These are phyloP conservation scores for Cairneyella variabilis DNA, from an alignment of 495 filamentous ascomycete genomes.

Conservation along the genomic window DNA sequence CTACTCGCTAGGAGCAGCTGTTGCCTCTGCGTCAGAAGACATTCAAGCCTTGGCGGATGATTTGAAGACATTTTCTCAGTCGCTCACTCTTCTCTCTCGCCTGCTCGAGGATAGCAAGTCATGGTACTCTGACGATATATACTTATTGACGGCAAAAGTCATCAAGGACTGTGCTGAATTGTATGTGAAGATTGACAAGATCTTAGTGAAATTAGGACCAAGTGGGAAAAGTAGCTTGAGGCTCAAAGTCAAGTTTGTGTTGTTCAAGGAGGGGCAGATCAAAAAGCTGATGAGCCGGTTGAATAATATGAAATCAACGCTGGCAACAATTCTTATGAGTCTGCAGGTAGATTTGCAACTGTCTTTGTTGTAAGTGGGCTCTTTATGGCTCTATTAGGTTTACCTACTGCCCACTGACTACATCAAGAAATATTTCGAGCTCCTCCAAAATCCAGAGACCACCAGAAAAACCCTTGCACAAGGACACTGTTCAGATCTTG, in stretches of 20 bases:
- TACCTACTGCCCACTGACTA: background rate
- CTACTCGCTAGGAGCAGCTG: constrained; percentile 5
- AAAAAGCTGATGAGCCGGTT: constrained; percentile 12
- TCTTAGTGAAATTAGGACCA: constrained; percentile 14
- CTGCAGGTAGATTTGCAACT: constrained; percentile 20
- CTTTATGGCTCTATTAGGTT: background rate
- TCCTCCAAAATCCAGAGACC: constrained; percentile 6
- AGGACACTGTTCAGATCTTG: constrained; percentile 11
- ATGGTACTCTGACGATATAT: constrained; percentile 21
- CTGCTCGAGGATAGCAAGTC: constrained; percentile 17
- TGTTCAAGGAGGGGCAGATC: constrained; percentile 21
- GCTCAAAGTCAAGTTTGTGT: constrained; percentile 17
- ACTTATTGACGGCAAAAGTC: constrained; percentile 20
- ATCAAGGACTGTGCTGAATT: constrained; percentile 22
- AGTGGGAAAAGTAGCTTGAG: constrained; percentile 15
- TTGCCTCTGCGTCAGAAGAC: constrained; percentile 18
- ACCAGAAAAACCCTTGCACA: constrained; percentile 7
- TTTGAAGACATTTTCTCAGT: constrained; percentile 16
- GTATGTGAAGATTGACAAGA: constrained; percentile 22
- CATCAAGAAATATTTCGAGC: constrained; percentile 16
- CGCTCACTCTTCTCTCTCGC: constrained; percentile 15
- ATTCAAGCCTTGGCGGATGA: constrained; percentile 15
- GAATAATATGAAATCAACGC: constrained; percentile 16
- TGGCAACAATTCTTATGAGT: constrained; percentile 21
- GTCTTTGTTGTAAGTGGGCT: constrained; percentile 12